phyloP scores from a whole-genome alignment of 139 green algal species.

The Astrephomene gubernaculifera region DNA sequence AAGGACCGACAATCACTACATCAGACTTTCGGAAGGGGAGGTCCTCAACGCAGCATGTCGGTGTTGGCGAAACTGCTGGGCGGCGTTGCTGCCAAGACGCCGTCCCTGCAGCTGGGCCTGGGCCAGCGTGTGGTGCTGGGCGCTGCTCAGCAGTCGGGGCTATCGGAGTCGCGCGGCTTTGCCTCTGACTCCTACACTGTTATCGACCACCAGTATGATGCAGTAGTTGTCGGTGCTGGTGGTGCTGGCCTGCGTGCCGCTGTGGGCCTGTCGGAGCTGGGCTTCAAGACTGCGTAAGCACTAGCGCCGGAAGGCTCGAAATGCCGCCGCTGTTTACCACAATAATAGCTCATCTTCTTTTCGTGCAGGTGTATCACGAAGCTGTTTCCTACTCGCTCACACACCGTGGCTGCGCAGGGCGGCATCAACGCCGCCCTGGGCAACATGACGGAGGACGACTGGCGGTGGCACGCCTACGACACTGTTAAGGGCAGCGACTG shows the following conservation, averaged over 20 bases:
- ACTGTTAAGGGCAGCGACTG: conserved; percentile 99
- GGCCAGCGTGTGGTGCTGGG: not conserved
- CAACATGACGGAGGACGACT: conserved; percentile 99
- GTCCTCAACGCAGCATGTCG: conserved; percentile 12
- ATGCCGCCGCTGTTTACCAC: no score
- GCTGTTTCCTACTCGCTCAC: conserved; percentile 98
- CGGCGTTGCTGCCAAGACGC: not conserved
- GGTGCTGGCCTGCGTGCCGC: conserved; percentile 93
- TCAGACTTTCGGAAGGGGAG: conserved; percentile 1
- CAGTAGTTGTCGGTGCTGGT: conserved; percentile 91
- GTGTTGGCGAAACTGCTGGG: conserved; percentile 27
- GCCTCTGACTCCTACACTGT: conserved; percentile 81
- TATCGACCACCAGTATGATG: conserved; percentile 98
- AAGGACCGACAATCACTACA: not conserved
- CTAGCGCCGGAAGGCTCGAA: not conserved
- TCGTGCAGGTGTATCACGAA: conserved; percentile 97
- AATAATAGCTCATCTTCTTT: no score
- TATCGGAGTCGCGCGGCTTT: conserved; percentile 17
- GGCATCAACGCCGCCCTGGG: conserved; percentile 99
- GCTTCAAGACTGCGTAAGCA: conserved; percentile 97
- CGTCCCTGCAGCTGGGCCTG: conserved; percentile 1
- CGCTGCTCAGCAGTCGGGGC: not conserved
- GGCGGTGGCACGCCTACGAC: conserved; percentile 99
- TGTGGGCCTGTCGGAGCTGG: conserved; percentile 93
- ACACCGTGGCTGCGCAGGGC: conserved; percentile 98